A percentile compares a stretch with the other conserved stretches of the same genome.
Evolutionary conservation across 805 yeast genomes (phyloP).

Genomic region (Cyberlindnera mycetangii): DNA sequence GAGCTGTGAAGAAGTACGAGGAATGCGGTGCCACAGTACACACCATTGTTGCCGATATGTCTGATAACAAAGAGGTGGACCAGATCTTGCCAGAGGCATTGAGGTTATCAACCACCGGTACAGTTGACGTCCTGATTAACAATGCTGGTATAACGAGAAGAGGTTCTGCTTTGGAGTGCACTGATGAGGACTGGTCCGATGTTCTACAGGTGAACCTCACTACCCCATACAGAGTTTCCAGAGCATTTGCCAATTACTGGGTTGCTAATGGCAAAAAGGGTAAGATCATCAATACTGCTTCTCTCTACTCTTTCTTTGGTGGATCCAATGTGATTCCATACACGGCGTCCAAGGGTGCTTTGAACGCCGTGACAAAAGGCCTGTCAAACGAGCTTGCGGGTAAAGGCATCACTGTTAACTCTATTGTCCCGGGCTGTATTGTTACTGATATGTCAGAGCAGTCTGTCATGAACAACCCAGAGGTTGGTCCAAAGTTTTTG

Average conservation of each 20-base stretch:
- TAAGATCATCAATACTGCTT: slow-evolving; percentile 78
- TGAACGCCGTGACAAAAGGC: slow-evolving; percentile 67
- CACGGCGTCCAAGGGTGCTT: slow-evolving; percentile 83
- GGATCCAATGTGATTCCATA: slow-evolving; percentile 51
- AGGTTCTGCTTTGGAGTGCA: slow-evolving; percentile 41
- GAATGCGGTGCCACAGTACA: slow-evolving; percentile 30
- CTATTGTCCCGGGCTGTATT: slow-evolving; percentile 50
- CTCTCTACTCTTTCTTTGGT: slow-evolving; percentile 44
- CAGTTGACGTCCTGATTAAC: slow-evolving; percentile 77
- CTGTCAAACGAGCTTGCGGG: slow-evolving; percentile 57
- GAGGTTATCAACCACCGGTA: slow-evolving; percentile 56
- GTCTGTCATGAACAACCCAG: slow-evolving; percentile 28
- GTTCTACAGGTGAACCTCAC: slow-evolving; percentile 72
- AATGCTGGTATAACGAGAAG: slow-evolving; percentile 86
- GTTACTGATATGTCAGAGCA: slow-evolving; percentile 42
- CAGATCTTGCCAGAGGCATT: slow-evolving; percentile 9
- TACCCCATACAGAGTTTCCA: slow-evolving; percentile 76
- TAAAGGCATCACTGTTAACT: slow-evolving; percentile 44
- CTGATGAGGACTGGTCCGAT: slow-evolving; percentile 54
- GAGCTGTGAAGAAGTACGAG: slow-evolving; percentile 29
- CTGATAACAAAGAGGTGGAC: slow-evolving; percentile 7
- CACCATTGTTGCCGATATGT: slow-evolving; percentile 11
- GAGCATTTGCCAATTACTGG: slow-evolving; percentile 58
- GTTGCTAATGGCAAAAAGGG: slow-evolving; percentile 59
- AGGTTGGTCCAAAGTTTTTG: slow-evolving; percentile 28